Evolutionary conservation across 129 eudicot species (phyloP), one percentile per base, ranked within the genome.

Genomic region (Saposhnikovia divaricata): DNA sequence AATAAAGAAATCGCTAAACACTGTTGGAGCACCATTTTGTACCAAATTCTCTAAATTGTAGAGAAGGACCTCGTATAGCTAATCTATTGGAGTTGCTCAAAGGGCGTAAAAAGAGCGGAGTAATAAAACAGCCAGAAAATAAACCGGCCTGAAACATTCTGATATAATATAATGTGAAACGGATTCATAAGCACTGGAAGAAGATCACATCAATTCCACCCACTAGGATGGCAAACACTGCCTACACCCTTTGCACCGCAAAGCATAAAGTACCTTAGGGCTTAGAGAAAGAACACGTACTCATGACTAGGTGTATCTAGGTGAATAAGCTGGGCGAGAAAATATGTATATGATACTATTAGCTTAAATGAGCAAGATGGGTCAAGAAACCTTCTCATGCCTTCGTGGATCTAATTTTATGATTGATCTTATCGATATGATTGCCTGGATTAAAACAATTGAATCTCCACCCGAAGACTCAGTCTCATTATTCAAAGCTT

Each of bases 381-480:
- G 8, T 44, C 59, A 71, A 66, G 80, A 77, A 72, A 93, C 98
- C 87, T 87, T 92, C 77, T 92, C 98, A 53, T 92, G 94, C 78
- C 83, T 75, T 28, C 59, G 74, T 57, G 97, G 97, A 81, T 95
- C 94, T 66, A 86, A 88, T 80, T 84, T 87, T 85, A 95, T 84
- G 80, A 95, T 95, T 66, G 89, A 83, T 85, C 84, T 89, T 76
- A 95, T 87, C 53, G 97, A 92, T 80, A 89, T 81, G 82, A 95
- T 83, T 72, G 91, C 97, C 85, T 92, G 97, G 80, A 92, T 80
- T 70, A 95, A 82, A 82, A 95, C 88, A 75, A 75, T 80, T 34
- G 90, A 89, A 82, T 95, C 98, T 83, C 85, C 96, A 76, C 84
- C 89, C 68, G 77, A 38, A 59, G 85, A 86, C 75, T 79, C 90